Evolutionary conservation across 805 yeast genomes (phyloP), one percentile per base, ranked within the genome.

Genomic region (Metschnikowia orientalis): DNA sequence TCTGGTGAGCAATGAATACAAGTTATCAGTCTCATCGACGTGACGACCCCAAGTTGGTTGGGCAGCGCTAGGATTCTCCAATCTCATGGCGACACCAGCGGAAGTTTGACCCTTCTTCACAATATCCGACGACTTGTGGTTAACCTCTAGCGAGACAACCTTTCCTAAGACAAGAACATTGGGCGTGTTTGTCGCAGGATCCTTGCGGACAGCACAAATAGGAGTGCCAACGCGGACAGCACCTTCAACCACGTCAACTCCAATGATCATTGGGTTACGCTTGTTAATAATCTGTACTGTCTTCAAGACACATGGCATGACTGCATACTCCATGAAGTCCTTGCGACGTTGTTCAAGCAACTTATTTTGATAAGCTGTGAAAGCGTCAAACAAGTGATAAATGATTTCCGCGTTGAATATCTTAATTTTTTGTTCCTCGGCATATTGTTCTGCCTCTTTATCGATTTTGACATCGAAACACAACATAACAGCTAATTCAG

Each of bases 21-120:
- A 69, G 28, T 75, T 72, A 61, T 92, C 99, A 38, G 77, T 69
- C 64, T 92, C 99, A 60, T 88, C 95, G 49, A 92, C 94, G 57
- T 92, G 99, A 69, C 98, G 86, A 44, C 99, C 99, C 97, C 97
- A 92, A 9, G 86, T 80, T 35, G 98, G 97, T 66, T 88, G 95
- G 45, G 85, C 90, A 38, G 83, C 72, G 26, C 95, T 83, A 45
- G 95, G 89, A 51, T 86, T 82, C 37, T 92, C 98, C 54, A 92
- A 73, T 71, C 98, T 80, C 83, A 92, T 85, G 42, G 99, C 98
- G 44, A 90, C 97, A 76, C 99, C 99, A 17, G 95, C 97, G 49
- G 83, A 76, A 8, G 97, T 86, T 63, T 85, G 95, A 28, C 97
- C 96, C 73, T 86, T 92, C 68, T 87, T 84, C 28, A 89, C 95